Conservation (phyloP, 2,329 filamentous ascomycete genomes). For the Dothidotthia symphoricarpi region DNA sequence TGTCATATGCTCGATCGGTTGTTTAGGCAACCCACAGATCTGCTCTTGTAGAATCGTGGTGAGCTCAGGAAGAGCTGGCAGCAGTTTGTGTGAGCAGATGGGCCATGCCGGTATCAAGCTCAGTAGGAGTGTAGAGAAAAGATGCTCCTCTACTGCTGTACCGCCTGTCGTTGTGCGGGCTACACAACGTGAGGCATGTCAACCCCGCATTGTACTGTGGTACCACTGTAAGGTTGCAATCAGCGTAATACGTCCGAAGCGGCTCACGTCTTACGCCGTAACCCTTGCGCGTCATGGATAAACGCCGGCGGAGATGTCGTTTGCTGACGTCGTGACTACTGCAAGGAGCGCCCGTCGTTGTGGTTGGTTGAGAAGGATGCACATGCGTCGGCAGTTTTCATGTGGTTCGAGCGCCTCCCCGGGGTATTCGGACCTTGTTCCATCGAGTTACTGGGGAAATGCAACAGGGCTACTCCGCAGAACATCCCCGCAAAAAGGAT, state of each 20-base stretch:
- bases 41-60: no score
- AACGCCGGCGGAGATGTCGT: constrained; percentile 3
- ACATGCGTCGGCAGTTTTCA: no score
- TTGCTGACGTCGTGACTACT: constrained; percentile 17
- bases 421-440: constrained; percentile 16
- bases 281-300: constrained; percentile 15
- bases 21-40: no score
- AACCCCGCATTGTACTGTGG: constrained; percentile 27
- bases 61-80: no score
- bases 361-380: neutral
- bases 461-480: neutral
- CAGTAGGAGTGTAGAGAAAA: no score
- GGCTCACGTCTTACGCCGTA: no score
- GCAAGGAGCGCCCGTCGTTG: neutral
- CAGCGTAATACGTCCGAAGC: neutral
- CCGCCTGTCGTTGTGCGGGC: no score
- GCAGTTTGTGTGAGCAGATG: no score
- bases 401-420: constrained; percentile 7
- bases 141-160: no score
- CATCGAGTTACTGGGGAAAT: constrained; percentile 16
- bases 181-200: neutral
- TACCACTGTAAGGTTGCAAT: constrained; percentile 12
- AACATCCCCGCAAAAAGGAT: no score
- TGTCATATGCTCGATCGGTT: no score
- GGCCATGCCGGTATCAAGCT: no score